Evolutionary conservation across 129 eudicot genomes (phyloP).

Genomic region (Artemisia annua): DNA sequence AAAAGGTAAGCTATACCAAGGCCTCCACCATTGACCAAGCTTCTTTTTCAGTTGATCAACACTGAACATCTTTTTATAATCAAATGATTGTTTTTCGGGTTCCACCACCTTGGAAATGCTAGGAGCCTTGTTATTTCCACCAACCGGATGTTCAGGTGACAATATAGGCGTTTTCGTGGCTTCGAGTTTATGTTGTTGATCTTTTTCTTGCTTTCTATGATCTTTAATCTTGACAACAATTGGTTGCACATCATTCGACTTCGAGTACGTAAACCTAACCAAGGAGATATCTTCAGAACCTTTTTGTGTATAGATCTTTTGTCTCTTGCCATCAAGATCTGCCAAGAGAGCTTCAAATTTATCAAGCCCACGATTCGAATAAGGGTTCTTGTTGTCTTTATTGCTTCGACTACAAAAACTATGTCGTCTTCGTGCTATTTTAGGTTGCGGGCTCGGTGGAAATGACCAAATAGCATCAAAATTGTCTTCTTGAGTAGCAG

Average conservation of each 20-base stretch:
- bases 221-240: conserved; percentile 42
- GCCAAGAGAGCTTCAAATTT: conserved; percentile 49
- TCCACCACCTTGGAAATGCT: conserved; percentile 3
- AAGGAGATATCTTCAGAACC: conserved; percentile 48
- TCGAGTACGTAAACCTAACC: conserved; percentile 38
- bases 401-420: conserved; percentile 43
- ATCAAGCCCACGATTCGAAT: conserved; percentile 49
- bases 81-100: background rate
- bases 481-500: conserved; percentile 30
- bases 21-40: conserved; percentile 43
- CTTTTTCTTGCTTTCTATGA: conserved; percentile 31
- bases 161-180: conserved; percentile 10
- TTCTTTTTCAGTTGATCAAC: conserved; percentile 24
- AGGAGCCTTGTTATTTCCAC: background rate
- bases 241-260: conserved; percentile 28
- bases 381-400: conserved; percentile 47
- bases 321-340: conserved; percentile 50
- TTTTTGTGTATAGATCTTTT: conserved; percentile 46
- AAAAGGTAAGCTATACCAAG: conserved; percentile 44
- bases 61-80: conserved; percentile 12
- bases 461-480: conserved; percentile 27
- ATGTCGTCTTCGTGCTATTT: conserved; percentile 36
- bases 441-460: conserved; percentile 29
- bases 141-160: conserved; percentile 16
- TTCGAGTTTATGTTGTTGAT: conserved; percentile 9